Base-by-base conservation (phyloP, 495 filamentous ascomycete species). In the Platismatia glauca region DNA sequence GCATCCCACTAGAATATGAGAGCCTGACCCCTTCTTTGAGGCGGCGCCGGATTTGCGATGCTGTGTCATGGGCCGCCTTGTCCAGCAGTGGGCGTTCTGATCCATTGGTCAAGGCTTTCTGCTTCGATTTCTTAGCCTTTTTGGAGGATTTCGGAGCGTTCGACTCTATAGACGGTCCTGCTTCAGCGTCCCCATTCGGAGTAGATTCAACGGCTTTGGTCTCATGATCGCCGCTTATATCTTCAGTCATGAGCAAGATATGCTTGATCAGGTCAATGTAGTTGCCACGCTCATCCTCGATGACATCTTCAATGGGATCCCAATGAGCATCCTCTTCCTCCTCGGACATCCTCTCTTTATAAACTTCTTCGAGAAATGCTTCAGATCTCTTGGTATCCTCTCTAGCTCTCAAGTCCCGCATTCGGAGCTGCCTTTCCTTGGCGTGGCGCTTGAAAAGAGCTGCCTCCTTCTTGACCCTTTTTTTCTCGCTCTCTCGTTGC, bases 271-370 rank as follows among this genome's bases (percentile, higher is more conserved):
- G 66, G n/a, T 71, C 70, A 46, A 80, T 65, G 57, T 75, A 82
- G 66, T 66, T 74, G 11, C 61, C 73, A n/a, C 78, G 68, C 46
- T 76, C 74, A 44, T 82, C 78, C 46, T 77, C 71, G 33, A 77
- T 60, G 8, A 77, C 74, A 65, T 81, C 75, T 60, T 82, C 75
- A 50, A 82, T 79, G 27, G 78, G 80, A 72, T 84, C 80, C 80
- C 81, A 84, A 20, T 73, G 57, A 29, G 63, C 71, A 55, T 72
- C 61, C 43, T 67, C 62, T 53, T 76, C 70, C 48, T 73, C 61
- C 48, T 75, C 65, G 55, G 69, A 72, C 57, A 80, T 68, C 7
- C 75, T 67, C 53, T 80, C 72, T 41, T 69, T 70, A 63, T 76
- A 79, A n/a, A 71, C 74, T 57, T 74, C 66, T 53, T 82, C 75